phyloP scores from a whole-genome alignment of 2,329 filamentous ascomycete genomes.

The Neurospora sp. region DNA sequence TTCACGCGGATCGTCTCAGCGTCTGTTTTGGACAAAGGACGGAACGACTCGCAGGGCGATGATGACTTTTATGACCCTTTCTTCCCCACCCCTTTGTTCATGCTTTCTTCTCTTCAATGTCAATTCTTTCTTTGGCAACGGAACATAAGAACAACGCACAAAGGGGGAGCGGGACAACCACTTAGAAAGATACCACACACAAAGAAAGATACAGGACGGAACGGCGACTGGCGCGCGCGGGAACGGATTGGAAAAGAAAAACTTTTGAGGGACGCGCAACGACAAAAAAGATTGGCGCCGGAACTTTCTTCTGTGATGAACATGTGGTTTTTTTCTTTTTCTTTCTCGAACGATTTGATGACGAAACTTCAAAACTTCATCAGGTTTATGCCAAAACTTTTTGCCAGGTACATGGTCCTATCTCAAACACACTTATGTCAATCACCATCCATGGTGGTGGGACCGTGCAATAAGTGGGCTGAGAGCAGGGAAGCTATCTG shows the following conservation, averaged over 20 bases:
- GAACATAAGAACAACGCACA: not conserved
- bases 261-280: not conserved
- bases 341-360: not conserved
- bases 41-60: not conserved
- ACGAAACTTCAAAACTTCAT: not conserved
- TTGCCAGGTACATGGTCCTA: not conserved
- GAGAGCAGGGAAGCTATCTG: not conserved
- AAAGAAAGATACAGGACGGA: not conserved
- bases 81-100: constrained; percentile 2
- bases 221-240: not conserved
- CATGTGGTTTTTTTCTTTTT: not conserved
- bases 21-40: not conserved
- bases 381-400: not conserved
- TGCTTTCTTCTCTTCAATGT: not conserved
- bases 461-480: not conserved
- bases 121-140: not conserved
- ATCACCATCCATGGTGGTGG: not conserved
- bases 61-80: not conserved
- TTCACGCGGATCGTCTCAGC: not conserved
- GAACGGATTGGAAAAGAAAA: not conserved
- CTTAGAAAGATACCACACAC: not conserved
- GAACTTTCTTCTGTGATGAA: not conserved
- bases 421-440: not conserved
- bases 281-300: not conserved
- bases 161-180: not conserved